These are phyloP conservation scores for Primulina huaijiensis DNA, from an alignment of 257 asterid species.

Conservation along the genomic window DNA sequence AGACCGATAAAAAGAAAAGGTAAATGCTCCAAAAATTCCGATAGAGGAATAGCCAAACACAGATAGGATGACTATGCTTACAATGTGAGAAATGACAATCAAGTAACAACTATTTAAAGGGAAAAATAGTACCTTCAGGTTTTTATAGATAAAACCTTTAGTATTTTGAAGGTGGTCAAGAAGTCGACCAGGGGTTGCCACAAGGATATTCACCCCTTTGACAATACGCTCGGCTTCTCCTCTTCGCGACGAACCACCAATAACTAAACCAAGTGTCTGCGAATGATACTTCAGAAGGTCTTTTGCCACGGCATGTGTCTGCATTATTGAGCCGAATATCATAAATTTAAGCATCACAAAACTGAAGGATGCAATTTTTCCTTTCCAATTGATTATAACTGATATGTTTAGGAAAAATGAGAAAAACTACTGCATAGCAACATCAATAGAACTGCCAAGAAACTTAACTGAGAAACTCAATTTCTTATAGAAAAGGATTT, in stretches of 20 bases:
- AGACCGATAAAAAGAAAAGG: background rate
- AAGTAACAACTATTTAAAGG: background rate
- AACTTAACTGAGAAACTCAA: background rate
- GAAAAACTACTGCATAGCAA: conserved; percentile 11
- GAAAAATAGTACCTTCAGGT: conserved; percentile 52
- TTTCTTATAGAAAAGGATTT: background rate
- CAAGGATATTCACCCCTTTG: conserved; percentile 77
- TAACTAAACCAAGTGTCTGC: conserved; percentile 73
- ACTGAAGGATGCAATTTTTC: background rate
- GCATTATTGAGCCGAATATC: conserved; percentile 22
- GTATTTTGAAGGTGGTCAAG: conserved; percentile 95
- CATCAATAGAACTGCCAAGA: conserved; percentile 7
- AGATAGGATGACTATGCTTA: background rate
- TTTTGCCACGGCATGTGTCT: conserved; percentile 94
- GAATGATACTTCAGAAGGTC: conserved; percentile 87
- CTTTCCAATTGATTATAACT: background rate
- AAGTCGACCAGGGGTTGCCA: conserved; percentile 95
- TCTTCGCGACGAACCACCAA: conserved; percentile 80
- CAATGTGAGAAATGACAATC: conserved; percentile 1
- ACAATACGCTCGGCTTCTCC: conserved; percentile 77
- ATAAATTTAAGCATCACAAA: conserved; percentile 11
- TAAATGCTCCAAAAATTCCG: background rate
- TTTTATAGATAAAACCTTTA: conserved; percentile 77
- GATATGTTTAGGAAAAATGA: background rate
- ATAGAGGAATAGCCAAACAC: background rate